Evolutionary conservation across 148 eudicot species (phyloP).

Genomic region (Rheum nobile): DNA sequence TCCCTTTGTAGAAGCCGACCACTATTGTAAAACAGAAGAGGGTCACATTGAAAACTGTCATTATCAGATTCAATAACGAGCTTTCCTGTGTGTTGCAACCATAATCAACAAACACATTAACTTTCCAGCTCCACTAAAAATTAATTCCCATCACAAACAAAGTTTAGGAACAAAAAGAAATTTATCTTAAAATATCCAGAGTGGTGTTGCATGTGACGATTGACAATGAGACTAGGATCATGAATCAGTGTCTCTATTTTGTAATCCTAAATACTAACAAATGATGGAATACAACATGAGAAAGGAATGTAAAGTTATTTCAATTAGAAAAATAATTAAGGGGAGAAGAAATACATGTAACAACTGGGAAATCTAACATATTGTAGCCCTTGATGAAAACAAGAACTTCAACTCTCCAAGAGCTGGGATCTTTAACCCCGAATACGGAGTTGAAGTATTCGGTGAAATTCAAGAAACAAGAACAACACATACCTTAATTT

Average conservation of each 20-base stretch:
- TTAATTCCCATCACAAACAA: no score
- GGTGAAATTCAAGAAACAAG: no score
- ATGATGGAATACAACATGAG: not conserved
- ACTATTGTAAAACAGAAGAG: conserved; percentile 62
- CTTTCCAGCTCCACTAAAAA: not conserved
- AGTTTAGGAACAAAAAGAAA: no score
- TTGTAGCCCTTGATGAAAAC: conserved; percentile 53
- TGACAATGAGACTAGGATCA: no score
- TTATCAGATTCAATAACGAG: conserved; percentile 50
- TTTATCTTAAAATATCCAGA: no score
- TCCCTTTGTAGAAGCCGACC: conserved; percentile 54
- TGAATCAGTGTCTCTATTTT: no score
- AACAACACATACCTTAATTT: no score
- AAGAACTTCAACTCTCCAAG: conserved; percentile 55
- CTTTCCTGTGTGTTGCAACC: conserved; percentile 78
- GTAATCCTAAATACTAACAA: not conserved
- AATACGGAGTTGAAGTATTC: conserved; percentile 54
- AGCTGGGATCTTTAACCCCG: conserved; percentile 48
- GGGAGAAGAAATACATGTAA: conserved; percentile 37
- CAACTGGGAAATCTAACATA: conserved; percentile 73
- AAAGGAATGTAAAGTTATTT: no score
- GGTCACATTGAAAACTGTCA: conserved; percentile 57
- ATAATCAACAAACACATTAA: not conserved
- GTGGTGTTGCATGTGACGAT: no score
- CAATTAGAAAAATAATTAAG: no score